Percentiles rank a stretch among this genome's conserved stretches.
Conservation (phyloP, 306 rosid species). For the Crotalaria pallida region DNA sequence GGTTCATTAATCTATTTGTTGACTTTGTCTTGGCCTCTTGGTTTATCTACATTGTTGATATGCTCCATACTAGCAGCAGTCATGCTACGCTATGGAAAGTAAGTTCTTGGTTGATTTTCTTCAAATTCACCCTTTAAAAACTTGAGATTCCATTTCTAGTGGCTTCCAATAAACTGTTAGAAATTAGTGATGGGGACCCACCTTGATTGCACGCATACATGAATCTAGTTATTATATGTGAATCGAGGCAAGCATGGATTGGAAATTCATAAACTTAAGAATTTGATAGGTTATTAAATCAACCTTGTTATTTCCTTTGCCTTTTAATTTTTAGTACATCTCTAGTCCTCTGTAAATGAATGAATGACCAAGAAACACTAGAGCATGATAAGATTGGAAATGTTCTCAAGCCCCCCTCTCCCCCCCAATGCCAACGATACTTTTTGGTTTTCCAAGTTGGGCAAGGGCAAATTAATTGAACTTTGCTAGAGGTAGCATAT, state of each 20-base stretch:
- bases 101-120: constrained; percentile 21
- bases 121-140: constrained; percentile 18
- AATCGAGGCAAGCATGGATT: background rate
- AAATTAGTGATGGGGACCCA: background rate
- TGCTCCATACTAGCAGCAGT: constrained; percentile 66
- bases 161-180: background rate
- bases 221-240: background rate
- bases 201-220: background rate
- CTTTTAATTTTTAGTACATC: too few species aligned
- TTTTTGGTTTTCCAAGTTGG: background rate
- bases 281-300: background rate
- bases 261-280: background rate
- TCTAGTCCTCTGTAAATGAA: too few species aligned
- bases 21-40: constrained; percentile 86
- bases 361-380: background rate
- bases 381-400: too few species aligned
- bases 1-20: constrained; percentile 82
- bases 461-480: background rate
- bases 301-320: background rate
- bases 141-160: constrained; percentile 5
- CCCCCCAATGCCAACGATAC: too few species aligned
- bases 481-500: background rate
- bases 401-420: too few species aligned
- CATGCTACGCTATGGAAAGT: constrained; percentile 84
- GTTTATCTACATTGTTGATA: constrained; percentile 66